Base-by-base conservation (phyloP, 2,329 filamentous ascomycete species). In the Setomelanomma holmii region DNA sequence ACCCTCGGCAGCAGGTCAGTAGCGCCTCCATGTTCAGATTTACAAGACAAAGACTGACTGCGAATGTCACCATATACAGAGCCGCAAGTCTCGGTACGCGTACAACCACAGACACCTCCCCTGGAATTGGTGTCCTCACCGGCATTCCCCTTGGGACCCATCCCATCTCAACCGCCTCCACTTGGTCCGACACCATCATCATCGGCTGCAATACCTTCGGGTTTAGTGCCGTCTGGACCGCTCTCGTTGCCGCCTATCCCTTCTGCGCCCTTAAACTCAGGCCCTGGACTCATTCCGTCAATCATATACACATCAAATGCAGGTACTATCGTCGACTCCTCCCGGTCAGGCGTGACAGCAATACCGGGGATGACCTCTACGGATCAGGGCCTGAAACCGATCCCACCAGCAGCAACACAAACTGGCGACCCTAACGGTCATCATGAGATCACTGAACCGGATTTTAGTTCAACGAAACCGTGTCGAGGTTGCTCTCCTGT, bases 381-480 rank as follows among this genome's bases (percentile, higher is more conserved):
- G 17, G 53, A 67, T 23, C 53, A 70, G 60, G 55, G 50, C 19
- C 52, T 69, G 2, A 52, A 42, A 52, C 68, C 67, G 20, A 64
- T 67, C 41, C 64, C 66, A 19, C 56, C 60, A 19, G 56, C 56
- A 11, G 62, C 56, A 34, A 67, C 60, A 23, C 53, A 60, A 10
- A 48, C 58, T 5, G 68, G 67, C 16, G 60, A 69, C 20, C 68
- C 67, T 1, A 54, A 69, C 36, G 69, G 68, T 8, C 68, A 70
- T 42, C 63, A 70, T 50, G 69, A 72, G 34, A 66, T 71, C 20
- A 57, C 63, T 5, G 68, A 71, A 49, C 68, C 66, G 23, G 60
- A 68, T 23, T 66, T 71, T 38, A 66, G 54, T 35, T 55, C 51
- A 20, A 72, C 69, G 7, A 54, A 53, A 19, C 51, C 60, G 1